These are phyloP conservation scores for Xylaria longipes DNA, from an alignment of 495 filamentous ascomycete genomes.

Conservation along the genomic window DNA sequence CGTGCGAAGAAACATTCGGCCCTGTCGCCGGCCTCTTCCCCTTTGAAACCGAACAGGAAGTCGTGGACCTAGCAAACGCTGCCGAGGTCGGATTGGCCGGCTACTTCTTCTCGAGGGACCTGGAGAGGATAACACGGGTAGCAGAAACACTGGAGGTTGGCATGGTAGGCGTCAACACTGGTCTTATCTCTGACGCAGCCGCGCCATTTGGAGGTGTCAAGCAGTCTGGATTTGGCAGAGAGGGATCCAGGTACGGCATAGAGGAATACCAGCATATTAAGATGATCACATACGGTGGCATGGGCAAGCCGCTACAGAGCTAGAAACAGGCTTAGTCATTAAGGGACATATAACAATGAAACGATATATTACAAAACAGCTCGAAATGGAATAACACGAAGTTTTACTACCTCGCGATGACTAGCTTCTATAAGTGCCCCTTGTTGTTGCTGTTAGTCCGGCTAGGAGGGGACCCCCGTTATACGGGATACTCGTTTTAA, in stretches of 20 bases:
- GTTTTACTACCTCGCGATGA: too few species aligned
- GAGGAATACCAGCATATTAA: slow-evolving; percentile 89
- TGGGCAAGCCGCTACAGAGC: slow-evolving; percentile 64
- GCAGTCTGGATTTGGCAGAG: slow-evolving; percentile 87
- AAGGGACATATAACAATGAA: neutral
- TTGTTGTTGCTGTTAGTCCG: too few species aligned
- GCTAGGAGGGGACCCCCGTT: neutral
- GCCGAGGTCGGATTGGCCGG: slow-evolving; percentile 82
- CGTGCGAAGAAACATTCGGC: slow-evolving; percentile 86
- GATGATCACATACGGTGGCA: slow-evolving; percentile 83
- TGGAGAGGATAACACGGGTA: slow-evolving; percentile 74
- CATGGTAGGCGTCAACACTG: slow-evolving; percentile 90
- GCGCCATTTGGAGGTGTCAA: slow-evolving; percentile 94
- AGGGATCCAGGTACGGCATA: slow-evolving; percentile 90
- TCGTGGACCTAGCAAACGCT: slow-evolving; percentile 77
- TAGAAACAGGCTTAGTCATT: slow-evolving; percentile 10
- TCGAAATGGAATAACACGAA: neutral
- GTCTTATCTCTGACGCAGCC: slow-evolving; percentile 80
- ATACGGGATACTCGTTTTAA: slow-evolving; percentile 18
- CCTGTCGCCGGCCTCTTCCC: slow-evolving; percentile 84
- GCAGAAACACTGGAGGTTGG: slow-evolving; percentile 87
- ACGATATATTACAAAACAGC: neutral
- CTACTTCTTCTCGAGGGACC: slow-evolving; percentile 83
- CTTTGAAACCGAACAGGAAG: slow-evolving; percentile 84
- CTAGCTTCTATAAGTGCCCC: too few species aligned